phyloP scores from a whole-genome alignment of 331 rosid genomes.

The Spiraea crenata region DNA sequence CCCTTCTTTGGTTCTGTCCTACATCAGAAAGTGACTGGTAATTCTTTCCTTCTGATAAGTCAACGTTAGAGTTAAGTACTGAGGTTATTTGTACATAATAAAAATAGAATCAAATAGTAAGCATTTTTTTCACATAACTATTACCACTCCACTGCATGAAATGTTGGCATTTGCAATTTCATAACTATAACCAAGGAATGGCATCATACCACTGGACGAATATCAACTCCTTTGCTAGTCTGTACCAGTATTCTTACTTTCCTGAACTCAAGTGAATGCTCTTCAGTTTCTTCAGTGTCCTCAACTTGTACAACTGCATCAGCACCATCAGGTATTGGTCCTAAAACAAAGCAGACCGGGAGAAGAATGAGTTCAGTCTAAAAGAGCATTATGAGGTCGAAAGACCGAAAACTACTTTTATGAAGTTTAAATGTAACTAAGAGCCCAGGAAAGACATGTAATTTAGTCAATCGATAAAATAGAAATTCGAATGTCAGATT shows the following conservation, averaged over 20 bases:
- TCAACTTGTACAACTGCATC: constrained; percentile 97
- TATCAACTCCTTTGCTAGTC: constrained; percentile 60
- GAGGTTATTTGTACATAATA: background rate
- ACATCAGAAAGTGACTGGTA: too few relatives aligned
- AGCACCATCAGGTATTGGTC: constrained; percentile 95
- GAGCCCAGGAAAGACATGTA: too few relatives aligned
- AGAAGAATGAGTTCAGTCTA: constrained; percentile 1
- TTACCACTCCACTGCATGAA: background rate
- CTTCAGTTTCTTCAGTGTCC: constrained; percentile 58
- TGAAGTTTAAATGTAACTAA: too few relatives aligned
- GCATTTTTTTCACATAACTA: background rate
- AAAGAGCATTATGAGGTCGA: background rate
- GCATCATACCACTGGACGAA: constrained; percentile 78
- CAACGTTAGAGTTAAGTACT: background rate
- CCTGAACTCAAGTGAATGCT: constrained; percentile 34
- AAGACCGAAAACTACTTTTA: background rate
- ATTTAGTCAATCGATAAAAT: too few relatives aligned
- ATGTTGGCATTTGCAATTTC: background rate
- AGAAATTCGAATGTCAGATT: too few relatives aligned
- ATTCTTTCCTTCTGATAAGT: too few relatives aligned
- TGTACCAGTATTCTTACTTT: constrained; percentile 53
- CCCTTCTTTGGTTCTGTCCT: too few relatives aligned
- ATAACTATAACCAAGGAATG: constrained; percentile 5
- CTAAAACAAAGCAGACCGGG: constrained; percentile 29
- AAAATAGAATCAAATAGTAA: background rate